Conservation (phyloP, 2,329 filamentous ascomycete species). For the Aspergillus pseudotamarii region DNA sequence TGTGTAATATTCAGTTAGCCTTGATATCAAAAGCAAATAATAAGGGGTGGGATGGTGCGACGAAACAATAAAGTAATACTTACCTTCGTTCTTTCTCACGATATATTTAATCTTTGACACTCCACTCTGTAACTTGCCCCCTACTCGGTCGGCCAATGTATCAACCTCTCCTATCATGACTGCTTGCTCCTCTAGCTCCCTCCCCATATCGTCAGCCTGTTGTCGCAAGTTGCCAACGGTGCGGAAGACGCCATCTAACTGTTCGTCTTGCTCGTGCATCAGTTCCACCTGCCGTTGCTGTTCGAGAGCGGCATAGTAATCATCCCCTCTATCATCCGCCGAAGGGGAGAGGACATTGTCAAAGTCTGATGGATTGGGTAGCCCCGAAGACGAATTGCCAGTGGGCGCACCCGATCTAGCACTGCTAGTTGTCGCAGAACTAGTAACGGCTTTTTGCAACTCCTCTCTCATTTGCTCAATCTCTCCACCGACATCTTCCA, state of each 20-base stretch:
- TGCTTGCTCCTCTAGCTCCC: slow-evolving; percentile 91
- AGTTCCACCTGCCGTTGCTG: slow-evolving; percentile 88
- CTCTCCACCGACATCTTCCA: slow-evolving; percentile 86
- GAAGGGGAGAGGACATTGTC: slow-evolving; percentile 43
- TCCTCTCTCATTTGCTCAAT: slow-evolving; percentile 87
- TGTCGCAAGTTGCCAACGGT: slow-evolving; percentile 88
- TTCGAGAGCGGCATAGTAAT: slow-evolving; percentile 80
- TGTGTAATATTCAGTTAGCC: slow-evolving; percentile 30
- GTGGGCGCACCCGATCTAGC: neutral
- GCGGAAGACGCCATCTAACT: slow-evolving; percentile 87
- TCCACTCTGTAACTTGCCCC: slow-evolving; percentile 80
- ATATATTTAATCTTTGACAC: slow-evolving; percentile 85
- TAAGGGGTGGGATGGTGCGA: slow-evolving; percentile 1
- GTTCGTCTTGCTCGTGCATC: slow-evolving; percentile 92
- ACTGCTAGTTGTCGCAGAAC: slow-evolving; percentile 28
- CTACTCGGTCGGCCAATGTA: slow-evolving; percentile 80
- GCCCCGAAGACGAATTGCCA: slow-evolving; percentile 36
- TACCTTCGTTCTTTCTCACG: slow-evolving; percentile 87
- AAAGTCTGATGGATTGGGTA: slow-evolving; percentile 63
- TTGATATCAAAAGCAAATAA: neutral
- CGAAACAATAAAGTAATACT: slow-evolving; percentile 35
- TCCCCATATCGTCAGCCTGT: slow-evolving; percentile 94
- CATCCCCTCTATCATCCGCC: slow-evolving; percentile 54
- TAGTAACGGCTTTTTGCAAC: slow-evolving; percentile 63
- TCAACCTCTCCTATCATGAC: slow-evolving; percentile 88